These are phyloP conservation scores for Nicotiana knightiana DNA, from an alignment of 257 asterid genomes.

Conservation along the genomic window DNA sequence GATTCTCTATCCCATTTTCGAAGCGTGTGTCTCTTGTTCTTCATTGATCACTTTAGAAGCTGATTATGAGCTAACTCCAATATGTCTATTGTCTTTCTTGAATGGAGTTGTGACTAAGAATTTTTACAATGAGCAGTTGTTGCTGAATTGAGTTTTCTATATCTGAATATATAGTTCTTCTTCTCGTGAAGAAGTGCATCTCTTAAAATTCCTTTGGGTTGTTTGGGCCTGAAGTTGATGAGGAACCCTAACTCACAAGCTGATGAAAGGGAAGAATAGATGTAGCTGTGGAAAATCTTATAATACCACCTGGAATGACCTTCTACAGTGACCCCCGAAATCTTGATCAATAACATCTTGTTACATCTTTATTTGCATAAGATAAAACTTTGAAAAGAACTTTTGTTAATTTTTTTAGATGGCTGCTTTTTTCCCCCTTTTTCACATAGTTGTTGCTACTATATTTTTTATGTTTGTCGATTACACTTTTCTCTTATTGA, in stretches of 20 bases:
- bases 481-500: no score
- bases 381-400: background rate
- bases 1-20: no score
- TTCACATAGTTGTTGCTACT: no score
- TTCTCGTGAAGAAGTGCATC: conserved; percentile 28
- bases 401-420: conserved; percentile 41
- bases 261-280: conserved; percentile 16
- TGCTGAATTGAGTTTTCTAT: conserved; percentile 65
- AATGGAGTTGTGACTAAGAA: conserved; percentile 31
- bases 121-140: conserved; percentile 76
- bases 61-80: conserved; percentile 30
- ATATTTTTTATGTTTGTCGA: no score
- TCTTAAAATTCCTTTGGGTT: conserved; percentile 25
- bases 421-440: conserved; percentile 14
- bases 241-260: background rate
- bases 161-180: conserved; percentile 41
- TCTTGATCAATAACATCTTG: conserved; percentile 14
- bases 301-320: conserved; percentile 72
- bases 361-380: background rate
- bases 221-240: conserved; percentile 25
- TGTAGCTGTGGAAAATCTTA: conserved; percentile 37
- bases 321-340: conserved; percentile 35
- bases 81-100: conserved; percentile 21
- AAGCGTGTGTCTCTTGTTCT: conserved; percentile 31
- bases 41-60: conserved; percentile 23